These are phyloP conservation scores for Asterionellopsis glacialis DNA, from an alignment of 108 stramenopile species.

Conservation along the genomic window DNA sequence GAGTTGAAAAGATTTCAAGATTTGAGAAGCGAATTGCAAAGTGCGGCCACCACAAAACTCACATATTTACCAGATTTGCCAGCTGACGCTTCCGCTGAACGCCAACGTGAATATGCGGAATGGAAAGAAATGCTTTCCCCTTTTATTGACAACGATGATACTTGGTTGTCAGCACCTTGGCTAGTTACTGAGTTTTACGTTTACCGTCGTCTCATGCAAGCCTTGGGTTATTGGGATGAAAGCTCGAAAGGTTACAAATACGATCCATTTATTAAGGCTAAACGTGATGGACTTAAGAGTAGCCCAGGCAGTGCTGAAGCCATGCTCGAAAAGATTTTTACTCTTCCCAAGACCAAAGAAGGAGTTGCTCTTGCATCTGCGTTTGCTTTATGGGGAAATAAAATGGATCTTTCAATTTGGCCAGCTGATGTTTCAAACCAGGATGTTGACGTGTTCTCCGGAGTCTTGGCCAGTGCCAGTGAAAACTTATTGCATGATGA, in stretches of 20 bases:
- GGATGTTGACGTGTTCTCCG: constrained; percentile 63
- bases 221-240: constrained; percentile 76
- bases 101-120: constrained; percentile 46
- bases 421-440: constrained; percentile 73
- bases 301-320: constrained; percentile 65
- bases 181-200: constrained; percentile 94
- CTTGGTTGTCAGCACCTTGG: constrained; percentile 96
- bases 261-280: constrained; percentile 86
- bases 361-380: constrained; percentile 57
- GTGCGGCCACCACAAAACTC: constrained; percentile 54
- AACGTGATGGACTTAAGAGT: constrained; percentile 65
- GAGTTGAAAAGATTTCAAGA: constrained; percentile 52
- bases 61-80: constrained; percentile 51
- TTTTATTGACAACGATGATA: constrained; percentile 54
- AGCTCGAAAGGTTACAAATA: constrained; percentile 62
- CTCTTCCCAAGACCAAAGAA: constrained; percentile 41
- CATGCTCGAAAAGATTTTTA: constrained; percentile 56
- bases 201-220: constrained; percentile 82
- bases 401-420: constrained; percentile 95
- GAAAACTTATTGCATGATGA: constrained; percentile 92
- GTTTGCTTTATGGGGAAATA: constrained; percentile 94
- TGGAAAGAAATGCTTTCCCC: constrained; percentile 81
- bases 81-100: constrained; percentile 34
- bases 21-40: constrained; percentile 67
- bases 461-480: constrained; percentile 62